These are phyloP conservation scores for Amylostereum areolatum DNA, from an alignment of 1,284 basidiomycete genomes.

Conservation along the genomic window DNA sequence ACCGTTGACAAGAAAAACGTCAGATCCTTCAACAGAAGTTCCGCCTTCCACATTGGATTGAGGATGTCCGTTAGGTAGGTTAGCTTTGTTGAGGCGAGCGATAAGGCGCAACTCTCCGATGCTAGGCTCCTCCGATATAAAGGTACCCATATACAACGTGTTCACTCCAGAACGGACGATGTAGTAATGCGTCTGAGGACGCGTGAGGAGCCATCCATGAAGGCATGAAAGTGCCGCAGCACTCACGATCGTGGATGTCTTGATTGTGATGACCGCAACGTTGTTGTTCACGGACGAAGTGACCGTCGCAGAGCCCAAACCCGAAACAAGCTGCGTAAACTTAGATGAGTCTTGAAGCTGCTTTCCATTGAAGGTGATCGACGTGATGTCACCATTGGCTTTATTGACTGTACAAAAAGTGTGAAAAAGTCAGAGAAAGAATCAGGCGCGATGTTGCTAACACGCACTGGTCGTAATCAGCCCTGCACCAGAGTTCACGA, in stretches of 20 bases:
- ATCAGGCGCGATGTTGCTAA: background rate
- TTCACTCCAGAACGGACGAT: conserved; percentile 26
- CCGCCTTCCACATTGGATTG: conserved; percentile 25
- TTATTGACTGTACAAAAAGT: conserved; percentile 26
- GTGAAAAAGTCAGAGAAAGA: conserved; percentile 3
- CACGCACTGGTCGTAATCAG: conserved; percentile 38
- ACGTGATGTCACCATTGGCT: conserved; percentile 35
- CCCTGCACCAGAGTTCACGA: conserved; percentile 39
- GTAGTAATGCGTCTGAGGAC: conserved; percentile 14
- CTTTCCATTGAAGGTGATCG: conserved; percentile 29
- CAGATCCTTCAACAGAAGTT: conserved; percentile 32
- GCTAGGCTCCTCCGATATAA: conserved; percentile 21
- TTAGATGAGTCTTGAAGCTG: conserved; percentile 27
- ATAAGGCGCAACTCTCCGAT: conserved; percentile 36
- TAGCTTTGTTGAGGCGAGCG: conserved; percentile 26
- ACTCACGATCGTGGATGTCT: conserved; percentile 18
- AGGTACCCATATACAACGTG: conserved; percentile 31
- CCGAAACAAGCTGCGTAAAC: conserved; percentile 26
- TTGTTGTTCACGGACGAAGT: conserved; percentile 25
- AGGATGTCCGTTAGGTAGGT: conserved; percentile 24
- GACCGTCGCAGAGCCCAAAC: conserved; percentile 26
- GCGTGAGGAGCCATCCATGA: too few relatives aligned
- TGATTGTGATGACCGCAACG: conserved; percentile 29
- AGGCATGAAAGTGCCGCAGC: too few relatives aligned
- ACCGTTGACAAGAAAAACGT: conserved; percentile 28